phyloP scores from a whole-genome alignment of 2,329 filamentous ascomycete genomes.

The Cryphonectria carpinicola region DNA sequence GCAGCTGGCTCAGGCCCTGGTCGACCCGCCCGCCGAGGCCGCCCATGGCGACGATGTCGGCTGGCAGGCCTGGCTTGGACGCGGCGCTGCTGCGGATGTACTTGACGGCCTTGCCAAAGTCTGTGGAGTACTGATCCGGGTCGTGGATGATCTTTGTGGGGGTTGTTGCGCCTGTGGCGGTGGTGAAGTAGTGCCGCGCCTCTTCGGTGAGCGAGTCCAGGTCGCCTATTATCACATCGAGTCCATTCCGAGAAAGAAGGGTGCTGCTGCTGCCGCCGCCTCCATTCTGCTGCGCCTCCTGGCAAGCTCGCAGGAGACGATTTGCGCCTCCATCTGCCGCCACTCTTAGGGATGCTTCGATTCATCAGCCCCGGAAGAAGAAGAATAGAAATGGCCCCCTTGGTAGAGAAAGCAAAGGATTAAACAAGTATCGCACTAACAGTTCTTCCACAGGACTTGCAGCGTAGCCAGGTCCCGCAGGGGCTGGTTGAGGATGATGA shows the following conservation, averaged over 20 bases:
- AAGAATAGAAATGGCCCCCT: neutral
- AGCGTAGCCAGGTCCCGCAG: constrained; percentile 51
- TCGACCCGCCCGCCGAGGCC: constrained; percentile 90
- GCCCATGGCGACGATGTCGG: constrained; percentile 79
- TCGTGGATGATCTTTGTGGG: constrained; percentile 67
- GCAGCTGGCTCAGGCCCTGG: constrained; percentile 86
- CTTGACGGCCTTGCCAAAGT: constrained; percentile 82
- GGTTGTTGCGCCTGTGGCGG: constrained; percentile 45
- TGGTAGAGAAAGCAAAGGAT: constrained; percentile 13
- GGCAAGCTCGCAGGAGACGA: constrained; percentile 57
- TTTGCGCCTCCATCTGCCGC: constrained; percentile 95
- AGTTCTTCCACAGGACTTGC: constrained; percentile 53
- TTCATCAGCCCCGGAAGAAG: constrained; percentile 8
- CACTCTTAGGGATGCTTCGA: constrained; percentile 65
- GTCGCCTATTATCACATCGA: constrained; percentile 83
- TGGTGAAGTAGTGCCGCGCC: constrained; percentile 69
- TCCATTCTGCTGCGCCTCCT: constrained; percentile 24
- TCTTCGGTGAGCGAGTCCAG: constrained; percentile 77
- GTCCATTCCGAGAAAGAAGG: constrained; percentile 53
- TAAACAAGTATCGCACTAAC: constrained; percentile 36
- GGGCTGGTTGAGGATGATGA: constrained; percentile 58
- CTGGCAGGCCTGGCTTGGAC: constrained; percentile 24
- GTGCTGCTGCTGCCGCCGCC: neutral
- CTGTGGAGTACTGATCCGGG: constrained; percentile 83
- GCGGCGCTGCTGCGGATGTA: constrained; percentile 51